Evolutionary conservation across 2,329 filamentous ascomycete species (phyloP).

Genomic region (Verticillium tricorpus): DNA sequence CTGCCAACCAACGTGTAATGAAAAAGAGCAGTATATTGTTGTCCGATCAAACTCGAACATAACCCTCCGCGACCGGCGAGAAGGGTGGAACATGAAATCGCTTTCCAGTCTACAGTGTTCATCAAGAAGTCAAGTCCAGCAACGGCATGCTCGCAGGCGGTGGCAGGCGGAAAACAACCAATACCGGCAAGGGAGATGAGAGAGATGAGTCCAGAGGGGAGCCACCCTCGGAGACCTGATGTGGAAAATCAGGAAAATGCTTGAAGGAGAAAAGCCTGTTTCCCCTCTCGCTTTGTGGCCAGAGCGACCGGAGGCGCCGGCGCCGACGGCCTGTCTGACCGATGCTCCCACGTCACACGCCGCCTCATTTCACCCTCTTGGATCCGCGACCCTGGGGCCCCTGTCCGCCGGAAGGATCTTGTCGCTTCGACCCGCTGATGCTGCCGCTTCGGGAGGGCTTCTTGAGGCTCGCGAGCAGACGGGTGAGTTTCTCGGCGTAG

Average conservation of each 20-base stretch:
- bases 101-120: not conserved
- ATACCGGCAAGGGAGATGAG: not conserved
- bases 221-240: too few species aligned
- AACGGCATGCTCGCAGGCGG: not conserved
- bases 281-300: too few species aligned
- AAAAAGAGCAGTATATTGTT: too few species aligned
- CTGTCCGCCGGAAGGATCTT: slow-evolving; percentile 15
- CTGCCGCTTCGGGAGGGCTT: slow-evolving; percentile 9
- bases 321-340: too few species aligned
- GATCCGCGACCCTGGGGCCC: slow-evolving; percentile 17
- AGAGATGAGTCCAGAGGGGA: too few species aligned
- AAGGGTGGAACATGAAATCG: not conserved
- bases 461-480: slow-evolving; percentile 25
- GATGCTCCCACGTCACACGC: too few species aligned
- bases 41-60: too few species aligned
- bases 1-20: not conserved
- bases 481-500: slow-evolving; percentile 30
- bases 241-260: too few species aligned
- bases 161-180: not conserved
- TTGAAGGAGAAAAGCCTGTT: too few species aligned
- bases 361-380: slow-evolving; percentile 29
- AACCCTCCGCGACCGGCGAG: not conserved
- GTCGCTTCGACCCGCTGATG: slow-evolving; percentile 27
- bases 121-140: not conserved
- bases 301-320: too few species aligned